Evolutionary conservation across 495 filamentous ascomycete species (phyloP).

Genomic region (Recurvomyces mirabilis): DNA sequence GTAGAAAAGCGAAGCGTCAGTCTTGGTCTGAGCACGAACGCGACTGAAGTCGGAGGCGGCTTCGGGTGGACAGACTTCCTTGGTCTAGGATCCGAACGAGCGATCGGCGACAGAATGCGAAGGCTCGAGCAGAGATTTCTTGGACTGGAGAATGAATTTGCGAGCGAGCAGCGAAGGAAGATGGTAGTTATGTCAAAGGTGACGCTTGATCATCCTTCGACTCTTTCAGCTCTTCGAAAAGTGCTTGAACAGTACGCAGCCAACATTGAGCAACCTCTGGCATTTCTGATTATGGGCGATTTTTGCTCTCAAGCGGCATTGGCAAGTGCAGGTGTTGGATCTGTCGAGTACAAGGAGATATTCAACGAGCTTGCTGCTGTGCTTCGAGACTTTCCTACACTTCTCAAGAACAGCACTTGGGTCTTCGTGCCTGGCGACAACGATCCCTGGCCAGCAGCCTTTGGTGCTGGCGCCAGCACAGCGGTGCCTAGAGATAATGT

Average conservation of each 20-base stretch:
- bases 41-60: slow-evolving; percentile 38
- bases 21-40: slow-evolving; percentile 51
- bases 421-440: slow-evolving; percentile 92
- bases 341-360: slow-evolving; percentile 88
- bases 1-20: slow-evolving; percentile 73
- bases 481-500: slow-evolving; percentile 61
- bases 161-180: slow-evolving; percentile 26
- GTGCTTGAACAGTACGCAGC: slow-evolving; percentile 58
- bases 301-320: slow-evolving; percentile 67
- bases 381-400: slow-evolving; percentile 71
- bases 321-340: slow-evolving; percentile 53
- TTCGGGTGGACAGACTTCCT: slow-evolving; percentile 97
- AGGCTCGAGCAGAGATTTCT: slow-evolving; percentile 42
- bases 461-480: slow-evolving; percentile 69
- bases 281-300: slow-evolving; percentile 72
- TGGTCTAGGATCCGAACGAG: slow-evolving; percentile 80
- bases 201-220: slow-evolving; percentile 68
- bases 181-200: slow-evolving; percentile 71
- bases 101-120: slow-evolving; percentile 70
- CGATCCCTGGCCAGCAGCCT: slow-evolving; percentile 84
- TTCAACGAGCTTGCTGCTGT: slow-evolving; percentile 77
- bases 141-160: slow-evolving; percentile 25
- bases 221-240: slow-evolving; percentile 64
- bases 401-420: slow-evolving; percentile 71
- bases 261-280: slow-evolving; percentile 58